A percentile compares a stretch with the other conserved stretches of the same genome.
Conservation (phyloP, 345 rosid genomes). For the Corymbia maculata region DNA sequence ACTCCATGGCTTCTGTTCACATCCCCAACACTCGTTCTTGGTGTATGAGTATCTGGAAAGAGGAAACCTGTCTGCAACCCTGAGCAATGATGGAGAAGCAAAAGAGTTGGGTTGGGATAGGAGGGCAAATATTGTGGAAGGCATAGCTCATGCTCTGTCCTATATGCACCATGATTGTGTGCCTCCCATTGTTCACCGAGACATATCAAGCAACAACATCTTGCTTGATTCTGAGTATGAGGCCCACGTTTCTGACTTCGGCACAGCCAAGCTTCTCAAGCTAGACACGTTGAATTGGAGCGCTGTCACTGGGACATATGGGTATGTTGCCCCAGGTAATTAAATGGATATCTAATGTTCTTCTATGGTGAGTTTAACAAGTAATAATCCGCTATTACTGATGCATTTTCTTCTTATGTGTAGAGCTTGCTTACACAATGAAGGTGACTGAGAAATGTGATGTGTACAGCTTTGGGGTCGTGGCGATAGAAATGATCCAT, state of each 20-base stretch:
- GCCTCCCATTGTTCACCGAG: constrained; percentile 12
- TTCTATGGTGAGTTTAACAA: not conserved
- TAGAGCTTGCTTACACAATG: constrained; percentile 20
- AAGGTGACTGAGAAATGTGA: constrained; percentile 9
- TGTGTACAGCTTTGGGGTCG: constrained; percentile 7
- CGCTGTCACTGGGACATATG: constrained; percentile 10
- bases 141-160: constrained; percentile 14
- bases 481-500: constrained; percentile 3
- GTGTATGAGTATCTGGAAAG: constrained; percentile 9
- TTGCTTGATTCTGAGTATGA: constrained; percentile 7
- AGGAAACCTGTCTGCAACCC: constrained; percentile 4
- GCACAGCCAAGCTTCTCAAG: constrained; percentile 15
- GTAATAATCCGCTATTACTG: not conserved
- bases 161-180: constrained; percentile 17
- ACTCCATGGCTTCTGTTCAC: constrained; percentile 1
- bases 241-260: constrained; percentile 15
- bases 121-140: constrained; percentile 2
- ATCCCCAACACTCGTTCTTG: constrained; percentile 2
- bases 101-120: constrained; percentile 3
- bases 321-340: constrained; percentile 15
- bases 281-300: constrained; percentile 10
- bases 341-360: not conserved
- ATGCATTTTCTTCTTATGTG: not conserved
- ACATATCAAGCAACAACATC: constrained; percentile 19
- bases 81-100: not conserved